Base-by-base conservation (phyloP, 768 basidiomycete species). In the Leccinum truebloodii region DNA sequence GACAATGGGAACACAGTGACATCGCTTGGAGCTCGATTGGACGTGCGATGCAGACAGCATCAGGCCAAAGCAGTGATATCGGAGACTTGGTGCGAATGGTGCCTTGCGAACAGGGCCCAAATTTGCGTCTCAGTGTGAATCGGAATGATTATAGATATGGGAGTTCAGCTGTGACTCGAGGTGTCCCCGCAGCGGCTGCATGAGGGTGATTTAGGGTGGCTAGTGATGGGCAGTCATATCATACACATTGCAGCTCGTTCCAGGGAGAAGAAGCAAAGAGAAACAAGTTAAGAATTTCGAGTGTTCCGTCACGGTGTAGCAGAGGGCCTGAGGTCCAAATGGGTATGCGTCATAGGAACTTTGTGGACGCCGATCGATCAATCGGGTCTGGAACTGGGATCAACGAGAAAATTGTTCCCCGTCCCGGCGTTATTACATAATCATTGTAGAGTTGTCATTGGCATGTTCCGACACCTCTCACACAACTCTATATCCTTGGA, bases 1-100 rank as follows among this genome's bases (percentile, higher is more conserved):
- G 14, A 60, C 9, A n/a, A 59, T 60, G 59, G 41, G 61, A 59
- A 62, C 46, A 24, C 3, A 28, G 52, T 3, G 50, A 28, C n/a
- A 24, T 16, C 26, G 28, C n/a, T 49, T 26, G 14, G 24, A 26
- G 14, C 48, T 24, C 24, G 22, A 16, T 16, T 49, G 24, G 48
- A 49, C 48, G 22, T 24, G 48, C 48, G 16, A 49, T 49, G 48
- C 48, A 49, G 14, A 49, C 24, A 26, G n/a, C 24, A 24, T 49
- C 24, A 24, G 22, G 48, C 13, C 22, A 49, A 49, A 30, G 48
- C 14, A 18, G 44, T 46, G 44, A 20, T 20, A 22, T 10, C 22
- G 22, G 48, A 8, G 48, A 26, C 7, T 49, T 24, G 48, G 50
- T 28, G 50, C 28, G 22, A 28, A 51, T 51, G 50, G 28, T 30